Conservation (phyloP, 257 asterid species). For the Scutellaria baicalensis region DNA sequence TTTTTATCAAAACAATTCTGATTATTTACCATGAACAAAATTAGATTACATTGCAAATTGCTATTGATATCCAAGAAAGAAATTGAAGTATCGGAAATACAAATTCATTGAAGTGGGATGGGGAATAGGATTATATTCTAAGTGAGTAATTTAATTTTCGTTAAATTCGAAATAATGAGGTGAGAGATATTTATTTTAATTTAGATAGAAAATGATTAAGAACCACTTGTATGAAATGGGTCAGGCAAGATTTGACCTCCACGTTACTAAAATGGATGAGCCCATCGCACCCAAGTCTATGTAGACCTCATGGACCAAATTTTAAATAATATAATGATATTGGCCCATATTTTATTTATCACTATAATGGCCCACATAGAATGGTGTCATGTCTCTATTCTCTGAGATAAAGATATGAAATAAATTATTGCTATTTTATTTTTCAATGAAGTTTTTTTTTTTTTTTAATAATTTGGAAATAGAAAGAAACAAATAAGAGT, state of each 20-base stretch:
- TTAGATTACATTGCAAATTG: too few relatives aligned
- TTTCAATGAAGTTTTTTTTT: too few relatives aligned
- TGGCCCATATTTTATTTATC: slow-evolving; percentile 18
- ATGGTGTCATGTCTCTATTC: slow-evolving; percentile 18
- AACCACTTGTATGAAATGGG: slow-evolving; percentile 23
- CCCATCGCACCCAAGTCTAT: background rate
- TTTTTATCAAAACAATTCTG: too few relatives aligned
- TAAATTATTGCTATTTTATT: too few relatives aligned
- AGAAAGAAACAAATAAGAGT: background rate
- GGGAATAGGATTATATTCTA: too few relatives aligned
- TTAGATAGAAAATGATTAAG: background rate
- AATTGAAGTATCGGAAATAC: too few relatives aligned
- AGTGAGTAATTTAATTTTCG: too few relatives aligned
- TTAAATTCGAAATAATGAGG: too few relatives aligned
- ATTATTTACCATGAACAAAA: too few relatives aligned
- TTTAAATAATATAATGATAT: background rate
- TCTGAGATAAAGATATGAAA: background rate
- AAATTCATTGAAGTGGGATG: too few relatives aligned
- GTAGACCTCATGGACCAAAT: slow-evolving; percentile 8
- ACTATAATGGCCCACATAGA: slow-evolving; percentile 14
- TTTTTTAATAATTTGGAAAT: background rate
- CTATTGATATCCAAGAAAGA: too few relatives aligned
- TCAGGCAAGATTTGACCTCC: slow-evolving; percentile 15
- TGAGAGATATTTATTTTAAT: background rate
- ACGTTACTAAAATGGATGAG: slow-evolving; percentile 4